These are phyloP conservation scores for Corymbia citriodora DNA, from an alignment of 441 rosid species.

Conservation along the genomic window DNA sequence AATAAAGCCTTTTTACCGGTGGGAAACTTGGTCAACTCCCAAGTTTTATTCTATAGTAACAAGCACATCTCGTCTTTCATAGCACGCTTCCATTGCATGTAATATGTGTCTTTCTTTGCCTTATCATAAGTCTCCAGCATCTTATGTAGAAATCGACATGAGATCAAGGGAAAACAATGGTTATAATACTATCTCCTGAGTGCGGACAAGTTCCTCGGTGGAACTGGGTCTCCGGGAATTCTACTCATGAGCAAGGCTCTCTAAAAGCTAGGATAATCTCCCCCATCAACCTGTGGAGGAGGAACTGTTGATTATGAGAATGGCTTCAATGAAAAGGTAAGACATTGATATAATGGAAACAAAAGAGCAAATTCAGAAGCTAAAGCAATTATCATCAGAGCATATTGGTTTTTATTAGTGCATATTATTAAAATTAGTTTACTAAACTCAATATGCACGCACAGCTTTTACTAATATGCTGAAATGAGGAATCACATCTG, in stretches of 20 bases:
- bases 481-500: too few relatives aligned
- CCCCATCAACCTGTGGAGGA: constrained; percentile 66
- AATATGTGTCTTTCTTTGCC: too few relatives aligned
- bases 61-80: too few relatives aligned
- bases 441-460: too few relatives aligned
- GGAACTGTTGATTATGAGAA: constrained; percentile 59
- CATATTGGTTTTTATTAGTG: background rate
- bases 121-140: constrained; percentile 6
- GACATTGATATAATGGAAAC: background rate
- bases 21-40: too few relatives aligned
- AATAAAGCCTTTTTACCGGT: too few relatives aligned
- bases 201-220: constrained; percentile 63
- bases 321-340: constrained; percentile 43
- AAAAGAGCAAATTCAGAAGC: background rate
- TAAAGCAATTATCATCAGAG: background rate
- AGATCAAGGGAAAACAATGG: constrained; percentile 44
- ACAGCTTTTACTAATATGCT: too few relatives aligned
- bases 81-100: too few relatives aligned
- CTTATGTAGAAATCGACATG: constrained; percentile 51
- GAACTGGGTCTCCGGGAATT: constrained; percentile 56
- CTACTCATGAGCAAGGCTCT: constrained; percentile 46
- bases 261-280: constrained; percentile 29
- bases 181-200: constrained; percentile 50
- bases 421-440: too few relatives aligned
- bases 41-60: too few relatives aligned